These are phyloP conservation scores for Raddia distichophylla DNA, from an alignment of 176 grass and related monocot species.

Conservation along the genomic window DNA sequence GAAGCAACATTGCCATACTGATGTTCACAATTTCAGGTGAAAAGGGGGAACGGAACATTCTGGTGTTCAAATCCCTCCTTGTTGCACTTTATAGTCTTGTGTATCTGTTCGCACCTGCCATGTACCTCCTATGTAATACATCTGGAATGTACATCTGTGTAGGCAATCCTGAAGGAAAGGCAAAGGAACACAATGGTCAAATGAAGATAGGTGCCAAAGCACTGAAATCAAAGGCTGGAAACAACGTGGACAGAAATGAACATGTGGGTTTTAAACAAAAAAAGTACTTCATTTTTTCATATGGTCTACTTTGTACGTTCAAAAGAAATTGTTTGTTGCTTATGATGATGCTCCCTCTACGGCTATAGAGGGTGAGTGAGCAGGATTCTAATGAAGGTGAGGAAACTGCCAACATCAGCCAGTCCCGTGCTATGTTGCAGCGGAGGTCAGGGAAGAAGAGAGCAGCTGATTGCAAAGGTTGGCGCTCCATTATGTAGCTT, in stretches of 20 bases:
- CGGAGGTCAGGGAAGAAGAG: too few relatives aligned
- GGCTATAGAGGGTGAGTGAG: too few relatives aligned
- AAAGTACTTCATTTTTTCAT: background rate
- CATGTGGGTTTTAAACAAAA: slow-evolving; percentile 34
- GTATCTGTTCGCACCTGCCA: background rate
- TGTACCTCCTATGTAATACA: background rate
- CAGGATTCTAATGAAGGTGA: too few relatives aligned
- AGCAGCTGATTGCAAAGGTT: too few relatives aligned
- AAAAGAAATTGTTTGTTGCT: background rate
- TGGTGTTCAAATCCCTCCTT: slow-evolving; percentile 5
- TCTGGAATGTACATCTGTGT: background rate
- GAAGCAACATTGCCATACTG: too few relatives aligned
- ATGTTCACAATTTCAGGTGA: too few relatives aligned
- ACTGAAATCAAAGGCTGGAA: slow-evolving; percentile 44
- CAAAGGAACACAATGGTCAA: slow-evolving; percentile 26
- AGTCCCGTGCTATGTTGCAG: too few relatives aligned
- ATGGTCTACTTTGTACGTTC: background rate
- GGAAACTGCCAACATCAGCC: too few relatives aligned
- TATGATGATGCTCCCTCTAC: background rate
- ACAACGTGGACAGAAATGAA: slow-evolving; percentile 40
- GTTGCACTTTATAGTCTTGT: background rate
- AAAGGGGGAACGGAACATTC: background rate
- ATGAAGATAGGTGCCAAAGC: slow-evolving; percentile 41
- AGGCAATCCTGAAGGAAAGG: slow-evolving; percentile 59
- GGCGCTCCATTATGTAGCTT: too few relatives aligned